These are phyloP conservation scores for Rhamnella rubrinervis DNA, from an alignment of 331 rosid genomes.

Conservation along the genomic window DNA sequence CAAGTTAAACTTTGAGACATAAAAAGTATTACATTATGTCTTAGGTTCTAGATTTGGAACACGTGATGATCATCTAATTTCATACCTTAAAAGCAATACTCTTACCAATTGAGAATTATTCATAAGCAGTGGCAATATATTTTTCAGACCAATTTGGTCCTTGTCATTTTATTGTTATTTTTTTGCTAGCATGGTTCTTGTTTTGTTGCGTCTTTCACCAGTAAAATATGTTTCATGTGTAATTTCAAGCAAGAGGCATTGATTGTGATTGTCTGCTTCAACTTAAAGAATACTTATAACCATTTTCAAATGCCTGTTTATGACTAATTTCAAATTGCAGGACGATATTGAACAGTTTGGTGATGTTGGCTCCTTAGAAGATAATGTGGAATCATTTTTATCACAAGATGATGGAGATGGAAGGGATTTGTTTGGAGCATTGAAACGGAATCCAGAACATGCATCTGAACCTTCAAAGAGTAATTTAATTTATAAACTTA, in stretches of 20 bases:
- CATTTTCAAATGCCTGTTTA: background rate
- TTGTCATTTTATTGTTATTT: slow-evolving; percentile 1
- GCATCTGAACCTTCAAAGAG: slow-evolving; percentile 81
- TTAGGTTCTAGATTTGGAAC: background rate
- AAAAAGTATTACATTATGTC: background rate
- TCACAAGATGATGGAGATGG: slow-evolving; percentile 90
- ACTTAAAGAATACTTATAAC: no score
- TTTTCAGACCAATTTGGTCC: background rate
- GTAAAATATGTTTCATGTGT: slow-evolving; percentile 7
- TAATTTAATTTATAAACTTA: slow-evolving; percentile 17
- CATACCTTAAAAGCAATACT: background rate
- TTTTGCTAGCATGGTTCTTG: background rate
- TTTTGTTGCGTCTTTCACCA: slow-evolving; percentile 4
- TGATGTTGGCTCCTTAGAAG: slow-evolving; percentile 91
- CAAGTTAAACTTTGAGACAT: background rate
- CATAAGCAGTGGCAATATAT: background rate
- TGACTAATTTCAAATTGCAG: slow-evolving; percentile 43
- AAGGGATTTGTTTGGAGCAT: slow-evolving; percentile 73
- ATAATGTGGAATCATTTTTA: slow-evolving; percentile 89
- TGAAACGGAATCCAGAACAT: slow-evolving; percentile 75
- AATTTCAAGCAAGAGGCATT: background rate
- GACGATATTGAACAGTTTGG: slow-evolving; percentile 90
- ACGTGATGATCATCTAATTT: slow-evolving; percentile 1
- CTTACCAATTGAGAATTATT: background rate
- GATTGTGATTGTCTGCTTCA: background rate